Evolutionary conservation across 805 yeast species (phyloP).

Genomic region (Diddensiella transvaalensis): DNA sequence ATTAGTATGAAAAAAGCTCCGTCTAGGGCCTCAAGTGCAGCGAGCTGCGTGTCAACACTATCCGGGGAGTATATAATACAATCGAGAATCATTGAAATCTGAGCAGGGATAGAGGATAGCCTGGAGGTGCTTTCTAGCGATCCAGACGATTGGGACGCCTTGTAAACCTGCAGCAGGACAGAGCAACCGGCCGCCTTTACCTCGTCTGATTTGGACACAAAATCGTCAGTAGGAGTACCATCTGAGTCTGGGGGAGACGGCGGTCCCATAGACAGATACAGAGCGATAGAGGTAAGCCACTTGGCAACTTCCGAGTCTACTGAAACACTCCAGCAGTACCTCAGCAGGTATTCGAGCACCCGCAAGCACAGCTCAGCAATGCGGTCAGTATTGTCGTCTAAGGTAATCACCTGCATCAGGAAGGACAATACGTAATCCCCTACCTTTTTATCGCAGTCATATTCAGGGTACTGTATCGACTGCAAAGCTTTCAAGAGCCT

Average conservation of each 20-base stretch:
- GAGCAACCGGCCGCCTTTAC: constrained; percentile 28
- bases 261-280: constrained; percentile 23
- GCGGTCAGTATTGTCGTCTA: constrained; percentile 39
- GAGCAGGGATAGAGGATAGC: constrained; percentile 25
- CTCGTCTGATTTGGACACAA: constrained; percentile 20
- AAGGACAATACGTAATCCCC: constrained; percentile 67
- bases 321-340: constrained; percentile 42
- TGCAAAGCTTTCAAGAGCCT: constrained; percentile 14
- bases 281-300: constrained; percentile 25
- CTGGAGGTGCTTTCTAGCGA: constrained; percentile 14
- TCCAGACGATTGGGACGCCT: constrained; percentile 16
- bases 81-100: constrained; percentile 23
- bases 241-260: constrained; percentile 20
- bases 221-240: constrained; percentile 13
- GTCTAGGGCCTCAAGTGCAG: constrained; percentile 21
- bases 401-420: constrained; percentile 49
- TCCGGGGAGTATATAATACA: constrained; percentile 22
- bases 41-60: constrained; percentile 19
- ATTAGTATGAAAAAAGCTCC: constrained; percentile 14
- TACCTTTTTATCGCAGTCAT: constrained; percentile 27
- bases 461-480: constrained; percentile 11
- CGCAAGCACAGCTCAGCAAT: constrained; percentile 45
- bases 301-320: constrained; percentile 23
- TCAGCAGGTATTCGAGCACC: constrained; percentile 44
- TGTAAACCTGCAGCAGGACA: constrained; percentile 23